Evolutionary conservation across 2,329 filamentous ascomycete species (phyloP).

Genomic region (Monosporascus sp.): DNA sequence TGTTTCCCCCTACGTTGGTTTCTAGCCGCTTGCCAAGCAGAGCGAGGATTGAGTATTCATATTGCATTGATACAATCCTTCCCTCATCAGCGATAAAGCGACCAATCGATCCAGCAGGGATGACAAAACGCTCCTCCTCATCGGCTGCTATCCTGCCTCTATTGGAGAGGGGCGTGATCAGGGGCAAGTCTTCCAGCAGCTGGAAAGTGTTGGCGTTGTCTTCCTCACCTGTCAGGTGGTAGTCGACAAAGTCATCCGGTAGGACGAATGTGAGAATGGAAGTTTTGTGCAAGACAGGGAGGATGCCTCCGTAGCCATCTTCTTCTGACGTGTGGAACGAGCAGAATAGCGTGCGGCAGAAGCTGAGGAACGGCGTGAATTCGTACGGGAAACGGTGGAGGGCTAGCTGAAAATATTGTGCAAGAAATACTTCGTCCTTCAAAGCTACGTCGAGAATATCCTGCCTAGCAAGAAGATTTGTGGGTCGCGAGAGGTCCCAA

Average conservation of each 20-base stretch:
- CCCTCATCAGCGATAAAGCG: slow-evolving; percentile 73
- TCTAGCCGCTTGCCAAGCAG: slow-evolving; percentile 74
- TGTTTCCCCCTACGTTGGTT: slow-evolving; percentile 55
- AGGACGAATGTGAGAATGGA: slow-evolving; percentile 72
- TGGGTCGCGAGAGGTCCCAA: slow-evolving; percentile 44
- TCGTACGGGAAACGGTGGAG: slow-evolving; percentile 81
- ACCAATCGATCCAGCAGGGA: slow-evolving; percentile 62
- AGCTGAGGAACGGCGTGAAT: slow-evolving; percentile 68
- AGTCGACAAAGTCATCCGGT: slow-evolving; percentile 66
- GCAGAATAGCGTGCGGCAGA: slow-evolving; percentile 62
- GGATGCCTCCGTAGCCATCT: slow-evolving; percentile 40
- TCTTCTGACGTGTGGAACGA: slow-evolving; percentile 31
- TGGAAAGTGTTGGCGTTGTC: slow-evolving; percentile 77
- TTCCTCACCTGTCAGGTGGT: slow-evolving; percentile 76
- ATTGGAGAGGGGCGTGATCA: slow-evolving; percentile 50
- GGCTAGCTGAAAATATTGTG: slow-evolving; percentile 60
- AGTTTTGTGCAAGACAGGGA: slow-evolving; percentile 63
- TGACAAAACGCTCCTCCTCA: slow-evolving; percentile 51
- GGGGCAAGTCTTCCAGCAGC: slow-evolving; percentile 57
- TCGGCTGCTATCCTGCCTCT: slow-evolving; percentile 39
- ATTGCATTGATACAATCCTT: slow-evolving; percentile 70
- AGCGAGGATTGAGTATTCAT: slow-evolving; percentile 72
- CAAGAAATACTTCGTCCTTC: slow-evolving; percentile 51
- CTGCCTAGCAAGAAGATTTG: slow-evolving; percentile 32
- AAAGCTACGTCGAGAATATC: slow-evolving; percentile 39